These are phyloP conservation scores for Sporothrix humicola DNA, from an alignment of 2,329 filamentous ascomycete genomes.

Conservation along the genomic window DNA sequence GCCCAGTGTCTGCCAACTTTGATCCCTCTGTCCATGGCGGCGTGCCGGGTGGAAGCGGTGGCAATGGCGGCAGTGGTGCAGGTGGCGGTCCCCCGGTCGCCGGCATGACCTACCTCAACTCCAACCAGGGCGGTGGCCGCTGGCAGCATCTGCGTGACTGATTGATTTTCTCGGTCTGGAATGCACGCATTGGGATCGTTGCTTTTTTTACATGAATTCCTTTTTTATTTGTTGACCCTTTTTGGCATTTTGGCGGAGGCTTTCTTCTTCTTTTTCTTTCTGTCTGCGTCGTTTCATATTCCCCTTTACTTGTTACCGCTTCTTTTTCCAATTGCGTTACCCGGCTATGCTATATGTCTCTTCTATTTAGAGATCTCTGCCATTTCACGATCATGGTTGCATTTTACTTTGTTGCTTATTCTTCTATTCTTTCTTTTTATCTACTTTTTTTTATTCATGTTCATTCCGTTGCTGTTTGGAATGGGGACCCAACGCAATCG, in stretches of 20 bases:
- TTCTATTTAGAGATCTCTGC: constrained; percentile 14
- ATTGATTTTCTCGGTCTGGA: not conserved
- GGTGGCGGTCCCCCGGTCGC: constrained; percentile 38
- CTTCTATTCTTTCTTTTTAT: not conserved
- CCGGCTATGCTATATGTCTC: not conserved
- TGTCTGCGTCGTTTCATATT: not conserved
- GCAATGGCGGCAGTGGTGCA: constrained; percentile 10
- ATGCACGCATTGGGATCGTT: not conserved
- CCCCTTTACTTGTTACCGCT: not conserved
- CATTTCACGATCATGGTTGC: constrained; percentile 10
- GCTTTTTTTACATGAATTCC: not conserved
- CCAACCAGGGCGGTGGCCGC: constrained; percentile 49
- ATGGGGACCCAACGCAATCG: not conserved
- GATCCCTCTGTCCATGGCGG: constrained; percentile 43
- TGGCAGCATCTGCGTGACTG: constrained; percentile 55
- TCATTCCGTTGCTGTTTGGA: not conserved
- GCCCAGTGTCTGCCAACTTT: constrained; percentile 49
- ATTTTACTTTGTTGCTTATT: not conserved
- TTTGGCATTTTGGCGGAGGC: not conserved
- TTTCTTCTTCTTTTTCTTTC: not conserved
- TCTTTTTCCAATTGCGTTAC: not conserved
- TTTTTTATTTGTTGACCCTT: not conserved
- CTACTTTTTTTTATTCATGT: not conserved
- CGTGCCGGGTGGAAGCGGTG: not conserved
- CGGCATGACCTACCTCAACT: constrained; percentile 50